Conservation (phyloP, 2,329 filamentous ascomycete species). For the Coleophoma eucalyptorum region DNA sequence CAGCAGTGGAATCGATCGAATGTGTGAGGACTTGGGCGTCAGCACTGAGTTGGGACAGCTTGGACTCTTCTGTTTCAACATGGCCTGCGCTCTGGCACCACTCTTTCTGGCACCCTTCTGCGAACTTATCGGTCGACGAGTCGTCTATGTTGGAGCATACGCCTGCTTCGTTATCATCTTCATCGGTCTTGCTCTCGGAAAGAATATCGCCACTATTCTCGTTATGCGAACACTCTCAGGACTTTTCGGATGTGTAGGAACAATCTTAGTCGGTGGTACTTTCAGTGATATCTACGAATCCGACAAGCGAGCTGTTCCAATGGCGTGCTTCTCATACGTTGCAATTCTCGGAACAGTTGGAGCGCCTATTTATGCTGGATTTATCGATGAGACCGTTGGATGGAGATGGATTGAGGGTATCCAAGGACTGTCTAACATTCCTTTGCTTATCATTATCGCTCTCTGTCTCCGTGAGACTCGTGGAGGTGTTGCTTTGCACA, state of each 20-base stretch:
- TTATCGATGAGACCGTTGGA: conserved; percentile 51
- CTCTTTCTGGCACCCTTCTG: conserved; percentile 85
- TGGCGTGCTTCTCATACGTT: conserved; percentile 77
- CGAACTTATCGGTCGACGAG: conserved; percentile 79
- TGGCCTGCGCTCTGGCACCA: conserved; percentile 73
- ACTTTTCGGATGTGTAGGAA: conserved; percentile 65
- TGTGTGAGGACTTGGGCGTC: conserved; percentile 39
- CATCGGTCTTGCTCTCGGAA: conserved; percentile 67
- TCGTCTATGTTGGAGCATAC: conserved; percentile 68
- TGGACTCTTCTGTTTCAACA: conserved; percentile 70
- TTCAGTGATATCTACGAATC: conserved; percentile 81
- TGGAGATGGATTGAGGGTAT: conserved; percentile 91
- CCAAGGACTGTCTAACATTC: conserved; percentile 65
- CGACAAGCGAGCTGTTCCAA: conserved; percentile 75
- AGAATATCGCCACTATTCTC: conserved; percentile 68
- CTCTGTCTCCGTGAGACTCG: conserved; percentile 77
- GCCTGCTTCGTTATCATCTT: conserved; percentile 30
- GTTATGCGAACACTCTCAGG: conserved; percentile 64
- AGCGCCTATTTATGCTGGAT: conserved; percentile 62
- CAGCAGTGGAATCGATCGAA: conserved; percentile 42
- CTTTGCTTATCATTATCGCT: conserved; percentile 61
- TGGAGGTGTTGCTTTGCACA: conserved; percentile 72
- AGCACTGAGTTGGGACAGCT: conserved; percentile 40
- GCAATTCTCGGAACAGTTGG: conserved; percentile 73
- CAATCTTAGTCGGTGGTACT: conserved; percentile 80